Evolutionary conservation across 2,329 filamentous ascomycete species (phyloP), one percentile per base, ranked within the genome.

Genomic region (Calonectria multiphialidica): DNA sequence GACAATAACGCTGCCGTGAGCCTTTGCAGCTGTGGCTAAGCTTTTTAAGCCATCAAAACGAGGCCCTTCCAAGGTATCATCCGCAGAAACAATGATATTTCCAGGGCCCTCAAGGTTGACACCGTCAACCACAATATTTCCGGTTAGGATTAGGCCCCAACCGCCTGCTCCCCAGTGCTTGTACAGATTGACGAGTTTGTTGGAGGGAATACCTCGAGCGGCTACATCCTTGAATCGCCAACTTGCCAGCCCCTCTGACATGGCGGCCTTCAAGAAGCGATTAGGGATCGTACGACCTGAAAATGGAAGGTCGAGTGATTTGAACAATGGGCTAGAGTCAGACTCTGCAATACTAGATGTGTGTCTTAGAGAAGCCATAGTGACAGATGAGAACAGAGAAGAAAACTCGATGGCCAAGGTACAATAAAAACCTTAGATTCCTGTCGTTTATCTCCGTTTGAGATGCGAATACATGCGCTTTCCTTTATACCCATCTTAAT

Each of bases 71-170:
- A 87, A 88, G 0, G 85, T 81, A 8, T 87, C 86, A 7, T 85
- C 86, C 10, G 82, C 82, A 1, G 91, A 88, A 50, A 94, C 89
- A 78, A 93, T 90, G 0, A 84, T 83, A 80, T 92, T 91, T 10
- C 90, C 90, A 2, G 86, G 77, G 6, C 85, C 86, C 74, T 91
- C 90, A 2, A 92, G 82, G 65, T 90, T 87, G 62, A 91, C 89
- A 74, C 88, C 90, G 59, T 92, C 89, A 53, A 93, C 86, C 87
- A 92, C 91, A 71, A 92, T 84, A 81, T 93, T 93, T 50, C 92
- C 91, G 0, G 90, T 91, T 1, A 92, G 80, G 70, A 92, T 89
- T 30, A 90, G 76, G 13, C 91, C 90, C 57, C 86, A 85, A 15
- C 82, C 85, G 28, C 88, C 89, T 75, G 91, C 87, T 2, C 91